A percentile compares a stretch with the other conserved stretches of the same genome.
Evolutionary conservation across 2,329 filamentous ascomycete species (phyloP).

Genomic region (Parastagonospora nodorum): DNA sequence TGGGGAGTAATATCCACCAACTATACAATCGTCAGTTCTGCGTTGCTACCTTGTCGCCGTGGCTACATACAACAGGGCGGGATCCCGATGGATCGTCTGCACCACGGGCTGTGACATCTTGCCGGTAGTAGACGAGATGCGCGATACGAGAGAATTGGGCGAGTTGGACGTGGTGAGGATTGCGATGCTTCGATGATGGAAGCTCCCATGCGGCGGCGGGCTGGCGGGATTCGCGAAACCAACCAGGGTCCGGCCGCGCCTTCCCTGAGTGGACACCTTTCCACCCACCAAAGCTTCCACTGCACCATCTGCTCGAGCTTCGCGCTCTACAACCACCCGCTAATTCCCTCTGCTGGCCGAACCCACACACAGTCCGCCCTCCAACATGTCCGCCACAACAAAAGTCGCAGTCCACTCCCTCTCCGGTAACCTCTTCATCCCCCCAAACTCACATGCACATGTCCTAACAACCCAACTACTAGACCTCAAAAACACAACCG

Average conservation of each 20-base stretch:
- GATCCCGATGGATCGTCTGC: conserved; percentile 98
- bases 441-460: neutral
- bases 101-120: conserved; percentile 82
- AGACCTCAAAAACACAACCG: conserved; percentile 97
- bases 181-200: conserved; percentile 24
- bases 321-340: conserved; percentile 6
- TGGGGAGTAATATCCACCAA: conserved; percentile 98
- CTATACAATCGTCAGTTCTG: conserved; percentile 56
- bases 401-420: conserved; percentile 72
- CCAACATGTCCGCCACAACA: conserved; percentile 43
- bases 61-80: conserved; percentile 84
- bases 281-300: conserved; percentile 32
- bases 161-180: conserved; percentile 16
- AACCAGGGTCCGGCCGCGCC: conserved; percentile 36
- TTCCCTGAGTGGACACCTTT: conserved; percentile 43
- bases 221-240: conserved; percentile 16
- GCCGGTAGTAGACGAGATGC: conserved; percentile 25
- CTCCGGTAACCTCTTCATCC: conserved; percentile 57
- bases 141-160: conserved; percentile 12
- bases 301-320: conserved; percentile 9
- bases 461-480: conserved; percentile 10
- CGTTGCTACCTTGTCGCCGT: neutral
- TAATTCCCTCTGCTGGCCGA: neutral
- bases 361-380: neutral
- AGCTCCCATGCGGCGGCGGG: conserved; percentile 32